Evolutionary conservation across 2,329 filamentous ascomycete genomes (phyloP).

Genomic region (Fusarium foetens): DNA sequence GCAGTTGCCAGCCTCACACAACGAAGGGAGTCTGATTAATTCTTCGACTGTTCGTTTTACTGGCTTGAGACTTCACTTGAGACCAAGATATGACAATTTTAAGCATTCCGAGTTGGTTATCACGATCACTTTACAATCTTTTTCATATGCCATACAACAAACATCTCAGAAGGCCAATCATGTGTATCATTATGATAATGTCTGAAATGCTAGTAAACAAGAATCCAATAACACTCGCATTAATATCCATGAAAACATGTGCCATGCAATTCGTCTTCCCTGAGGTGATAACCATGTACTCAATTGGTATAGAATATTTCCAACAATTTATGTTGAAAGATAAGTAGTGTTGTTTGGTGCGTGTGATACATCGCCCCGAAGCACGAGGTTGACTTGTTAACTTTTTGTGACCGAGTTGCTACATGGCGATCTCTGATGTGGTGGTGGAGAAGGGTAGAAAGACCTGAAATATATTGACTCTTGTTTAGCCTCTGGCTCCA

Average conservation of each 20-base stretch:
- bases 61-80: accelerated
- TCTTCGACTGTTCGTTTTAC: accelerated
- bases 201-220: not conserved
- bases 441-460: not conserved
- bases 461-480: not conserved
- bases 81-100: not conserved
- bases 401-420: not conserved
- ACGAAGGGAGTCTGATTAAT: accelerated
- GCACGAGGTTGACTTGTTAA: too few relatives aligned
- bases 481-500: not conserved
- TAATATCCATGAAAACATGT: not conserved
- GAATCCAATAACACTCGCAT: too few relatives aligned
- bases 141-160: accelerated
- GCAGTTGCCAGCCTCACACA: accelerated
- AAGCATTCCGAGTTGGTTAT: not conserved
- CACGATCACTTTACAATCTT: not conserved
- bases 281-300: too few relatives aligned
- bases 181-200: not conserved
- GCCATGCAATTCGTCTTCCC: not conserved
- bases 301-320: too few relatives aligned
- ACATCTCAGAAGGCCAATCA: accelerated
- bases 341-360: not conserved
- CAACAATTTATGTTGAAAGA: not conserved
- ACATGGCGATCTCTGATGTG: not conserved
- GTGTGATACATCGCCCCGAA: accelerated